A percentile compares a stretch with the other conserved stretches of the same genome.
Conservation (phyloP, 306 rosid species). For the Pyrus betulifolia region DNA sequence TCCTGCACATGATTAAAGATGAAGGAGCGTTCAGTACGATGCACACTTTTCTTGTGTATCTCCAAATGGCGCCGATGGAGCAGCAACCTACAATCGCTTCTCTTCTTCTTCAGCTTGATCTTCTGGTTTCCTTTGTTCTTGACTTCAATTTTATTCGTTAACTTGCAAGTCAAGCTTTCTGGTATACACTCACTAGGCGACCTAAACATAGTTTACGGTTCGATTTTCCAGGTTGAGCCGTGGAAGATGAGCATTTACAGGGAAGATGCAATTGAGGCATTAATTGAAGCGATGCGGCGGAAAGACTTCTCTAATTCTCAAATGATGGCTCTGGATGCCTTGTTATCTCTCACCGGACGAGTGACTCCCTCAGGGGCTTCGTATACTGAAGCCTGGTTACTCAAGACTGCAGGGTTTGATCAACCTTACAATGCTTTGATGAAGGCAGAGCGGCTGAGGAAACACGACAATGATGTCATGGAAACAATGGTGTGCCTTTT, state of each 20-base stretch:
- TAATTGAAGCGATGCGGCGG: slow-evolving; percentile 67
- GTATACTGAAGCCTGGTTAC: slow-evolving; percentile 74
- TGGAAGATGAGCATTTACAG: slow-evolving; percentile 88
- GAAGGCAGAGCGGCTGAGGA: slow-evolving; percentile 52
- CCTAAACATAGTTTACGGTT: not conserved
- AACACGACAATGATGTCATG: slow-evolving; percentile 33
- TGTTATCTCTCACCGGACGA: slow-evolving; percentile 63
- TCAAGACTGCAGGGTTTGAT: slow-evolving; percentile 78
- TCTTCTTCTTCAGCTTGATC: slow-evolving; percentile 97
- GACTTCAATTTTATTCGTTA: not conserved
- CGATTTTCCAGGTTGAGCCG: slow-evolving; percentile 65
- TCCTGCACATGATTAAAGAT: slow-evolving; percentile 71
- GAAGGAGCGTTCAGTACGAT: slow-evolving; percentile 83
- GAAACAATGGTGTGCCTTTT: slow-evolving; percentile 53
- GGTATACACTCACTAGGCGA: not conserved
- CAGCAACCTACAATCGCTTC: slow-evolving; percentile 63
- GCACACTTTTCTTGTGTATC: slow-evolving; percentile 85
- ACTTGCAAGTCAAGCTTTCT: not conserved
- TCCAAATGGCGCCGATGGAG: slow-evolving; percentile 93
- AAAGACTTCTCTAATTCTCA: slow-evolving; percentile 63
- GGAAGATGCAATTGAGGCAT: slow-evolving; percentile 80
- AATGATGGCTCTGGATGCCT: slow-evolving; percentile 59
- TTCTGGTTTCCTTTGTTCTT: slow-evolving; percentile 48
- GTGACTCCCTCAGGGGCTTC: slow-evolving; percentile 64
- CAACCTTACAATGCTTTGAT: slow-evolving; percentile 63